Conservation (phyloP, 1,139 yeast genomes). For the Yamadazyma friedrichii region DNA sequence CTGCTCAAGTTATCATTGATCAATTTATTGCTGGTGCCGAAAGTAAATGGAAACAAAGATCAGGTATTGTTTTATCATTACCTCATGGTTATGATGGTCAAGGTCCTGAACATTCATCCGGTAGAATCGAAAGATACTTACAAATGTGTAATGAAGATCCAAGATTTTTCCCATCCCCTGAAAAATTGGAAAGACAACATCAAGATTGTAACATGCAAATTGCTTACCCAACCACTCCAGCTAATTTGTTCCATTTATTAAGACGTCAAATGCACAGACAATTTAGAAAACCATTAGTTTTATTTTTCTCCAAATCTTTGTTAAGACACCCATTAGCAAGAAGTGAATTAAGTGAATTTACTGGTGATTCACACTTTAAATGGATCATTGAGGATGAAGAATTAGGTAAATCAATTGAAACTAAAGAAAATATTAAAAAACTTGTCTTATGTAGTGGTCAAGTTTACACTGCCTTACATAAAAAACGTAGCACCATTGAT, state of each 20-base stretch:
- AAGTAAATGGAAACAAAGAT: conserved; percentile 98
- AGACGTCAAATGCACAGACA: conserved; percentile 99
- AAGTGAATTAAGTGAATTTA: conserved; percentile 78
- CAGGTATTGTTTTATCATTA: conserved; percentile 90
- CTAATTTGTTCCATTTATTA: conserved; percentile 92
- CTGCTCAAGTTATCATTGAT: conserved; percentile 96
- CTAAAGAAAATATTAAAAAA: conserved; percentile 85
- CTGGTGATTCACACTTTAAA: conserved; percentile 88
- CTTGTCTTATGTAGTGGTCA: conserved; percentile 87
- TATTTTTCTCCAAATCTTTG: conserved; percentile 90
- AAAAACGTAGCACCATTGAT: conserved; percentile 75
- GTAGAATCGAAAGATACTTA: conserved; percentile 95
- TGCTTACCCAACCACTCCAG: conserved; percentile 98
- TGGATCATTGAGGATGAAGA: conserved; percentile 94
- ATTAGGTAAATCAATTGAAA: conserved; percentile 69
- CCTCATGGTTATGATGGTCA: conserved; percentile 99
- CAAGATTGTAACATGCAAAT: conserved; percentile 98
- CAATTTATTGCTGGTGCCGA: conserved; percentile 98
- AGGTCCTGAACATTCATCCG: conserved; percentile 99
- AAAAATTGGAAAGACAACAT: conserved; percentile 92
- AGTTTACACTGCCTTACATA: conserved; percentile 88
- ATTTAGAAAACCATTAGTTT: conserved; percentile 91
- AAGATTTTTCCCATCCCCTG: conserved; percentile 86
- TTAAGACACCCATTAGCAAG: conserved; percentile 98
- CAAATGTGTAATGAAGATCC: conserved; percentile 96